Evolutionary conservation across 116 monocot genomes (phyloP).

Genomic region (Papilionanthe hybrid): DNA sequence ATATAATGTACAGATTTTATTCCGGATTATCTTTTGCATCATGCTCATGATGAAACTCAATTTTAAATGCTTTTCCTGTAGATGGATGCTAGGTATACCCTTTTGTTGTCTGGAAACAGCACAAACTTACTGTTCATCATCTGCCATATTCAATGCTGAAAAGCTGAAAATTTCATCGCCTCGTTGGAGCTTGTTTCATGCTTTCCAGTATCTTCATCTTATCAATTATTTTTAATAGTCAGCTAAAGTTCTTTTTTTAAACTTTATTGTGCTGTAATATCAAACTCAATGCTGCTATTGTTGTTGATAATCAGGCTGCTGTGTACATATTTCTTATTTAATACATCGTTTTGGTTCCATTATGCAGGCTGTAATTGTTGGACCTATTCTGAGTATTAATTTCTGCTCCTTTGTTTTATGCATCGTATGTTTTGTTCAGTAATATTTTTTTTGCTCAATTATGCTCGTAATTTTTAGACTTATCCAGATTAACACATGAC

Average conservation of each 20-base stretch:
- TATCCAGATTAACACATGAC: background rate
- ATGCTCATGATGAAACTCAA: constrained; percentile 7
- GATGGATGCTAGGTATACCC: background rate
- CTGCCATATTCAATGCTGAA: background rate
- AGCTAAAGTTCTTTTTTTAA: background rate
- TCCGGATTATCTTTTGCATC: background rate
- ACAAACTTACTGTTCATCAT: background rate
- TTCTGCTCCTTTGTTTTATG: background rate
- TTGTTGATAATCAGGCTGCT: background rate
- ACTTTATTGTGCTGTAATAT: background rate
- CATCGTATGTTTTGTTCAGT: background rate
- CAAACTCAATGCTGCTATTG: background rate
- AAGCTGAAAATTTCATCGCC: background rate
- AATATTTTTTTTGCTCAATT: background rate
- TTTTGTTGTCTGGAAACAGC: background rate
- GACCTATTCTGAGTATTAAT: background rate
- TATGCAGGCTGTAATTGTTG: background rate
- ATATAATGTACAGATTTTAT: background rate
- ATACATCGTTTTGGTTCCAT: background rate
- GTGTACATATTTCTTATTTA: background rate
- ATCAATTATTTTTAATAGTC: background rate
- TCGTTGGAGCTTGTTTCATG: background rate
- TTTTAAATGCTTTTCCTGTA: background rate
- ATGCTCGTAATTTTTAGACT: background rate
- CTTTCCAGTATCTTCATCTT: background rate